These are phyloP conservation scores for Thelephora terrestris DNA, from an alignment of 1,284 basidiomycete genomes.

Conservation along the genomic window DNA sequence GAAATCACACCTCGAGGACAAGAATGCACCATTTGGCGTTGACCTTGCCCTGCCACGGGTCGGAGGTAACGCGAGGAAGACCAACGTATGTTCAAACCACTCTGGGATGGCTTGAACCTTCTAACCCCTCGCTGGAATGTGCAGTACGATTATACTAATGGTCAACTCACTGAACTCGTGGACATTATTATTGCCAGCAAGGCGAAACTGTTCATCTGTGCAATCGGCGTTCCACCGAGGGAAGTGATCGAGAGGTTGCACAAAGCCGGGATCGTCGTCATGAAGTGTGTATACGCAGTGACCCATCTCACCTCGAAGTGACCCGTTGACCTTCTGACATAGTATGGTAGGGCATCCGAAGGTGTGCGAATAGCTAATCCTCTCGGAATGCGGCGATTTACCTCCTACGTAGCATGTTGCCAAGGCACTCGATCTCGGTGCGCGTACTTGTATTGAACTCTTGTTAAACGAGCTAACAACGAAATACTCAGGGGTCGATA, in stretches of 20 bases:
- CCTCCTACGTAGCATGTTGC: conserved; percentile 52
- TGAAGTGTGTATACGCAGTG: conserved; percentile 56
- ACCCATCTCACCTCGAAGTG: conserved; percentile 1
- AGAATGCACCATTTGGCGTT: conserved; percentile 72
- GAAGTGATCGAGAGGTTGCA: conserved; percentile 76
- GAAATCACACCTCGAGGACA: conserved; percentile 58
- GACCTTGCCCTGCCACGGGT: conserved; percentile 77
- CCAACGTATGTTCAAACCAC: conserved; percentile 42
- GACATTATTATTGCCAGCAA: conserved; percentile 74
- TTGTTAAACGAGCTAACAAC: conserved; percentile 1
- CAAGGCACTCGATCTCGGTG: conserved; percentile 69
- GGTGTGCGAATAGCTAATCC: conserved; percentile 22
- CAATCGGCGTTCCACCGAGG: conserved; percentile 78
- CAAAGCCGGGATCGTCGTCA: conserved; percentile 66
- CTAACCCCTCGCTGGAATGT: not conserved
- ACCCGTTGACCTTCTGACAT: conserved; percentile 7
- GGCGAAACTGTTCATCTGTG: conserved; percentile 74
- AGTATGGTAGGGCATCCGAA: conserved; percentile 90
- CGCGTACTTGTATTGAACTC: conserved; percentile 3
- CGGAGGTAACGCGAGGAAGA: conserved; percentile 70
- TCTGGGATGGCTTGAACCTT: conserved; percentile 1
- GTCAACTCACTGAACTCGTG: conserved; percentile 64
- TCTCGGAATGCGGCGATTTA: not conserved
- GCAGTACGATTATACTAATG: conserved; percentile 68
- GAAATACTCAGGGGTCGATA: conserved; percentile 53